Base-by-base conservation (phyloP, 2,329 filamentous ascomycete genomes). In the Colletotrichum neosansevieriae region DNA sequence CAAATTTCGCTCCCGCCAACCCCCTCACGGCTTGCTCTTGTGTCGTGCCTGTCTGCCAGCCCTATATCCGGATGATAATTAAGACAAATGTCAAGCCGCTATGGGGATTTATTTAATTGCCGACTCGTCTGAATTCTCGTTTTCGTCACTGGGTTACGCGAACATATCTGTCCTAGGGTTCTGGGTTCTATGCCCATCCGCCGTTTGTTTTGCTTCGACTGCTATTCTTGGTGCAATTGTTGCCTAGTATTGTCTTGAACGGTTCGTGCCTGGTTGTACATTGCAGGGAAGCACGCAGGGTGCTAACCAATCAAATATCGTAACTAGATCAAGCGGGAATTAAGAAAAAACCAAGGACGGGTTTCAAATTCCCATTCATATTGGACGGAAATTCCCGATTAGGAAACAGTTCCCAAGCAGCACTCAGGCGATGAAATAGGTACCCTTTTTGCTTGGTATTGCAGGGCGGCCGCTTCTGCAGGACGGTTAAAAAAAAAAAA, bases 31-130 rank as follows among this genome's bases (percentile, higher is more conserved):
- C 24, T 58, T 15, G 10, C 54, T 21, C 54, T 40, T 36, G 36
- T 58, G 19, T 40, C 36, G 36, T 53, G 32, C 51, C 51, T 56
- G 51, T 32, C 34, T 40, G 51, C 51, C 36, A 42, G 51, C 51
- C 51, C 51, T 56, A 56, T 56, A 42, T 56, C 11, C 36, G 51
- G 19, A 15, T 56, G 36, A 40, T 12, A 42, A 21, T 40, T 42
- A 42, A 56, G 51, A 56, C 51, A 5, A 24, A 40, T 42, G 34
- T 34, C 51, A 34, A 21, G 17, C 51, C 34, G 34, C 17, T 13
- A 15, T 56, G 51, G 17, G 40, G 4, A 36, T n/a, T 42, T 12
- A 5, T 40, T 56, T 56, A 19, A 56, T 56, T 56, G 21, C 9
- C 24, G 34, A 40, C 6, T 56, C 51, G 36, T 15, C 13, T 10